These are phyloP conservation scores for Helicocarpus griseus DNA, from an alignment of 2,329 filamentous ascomycete species.

Conservation along the genomic window DNA sequence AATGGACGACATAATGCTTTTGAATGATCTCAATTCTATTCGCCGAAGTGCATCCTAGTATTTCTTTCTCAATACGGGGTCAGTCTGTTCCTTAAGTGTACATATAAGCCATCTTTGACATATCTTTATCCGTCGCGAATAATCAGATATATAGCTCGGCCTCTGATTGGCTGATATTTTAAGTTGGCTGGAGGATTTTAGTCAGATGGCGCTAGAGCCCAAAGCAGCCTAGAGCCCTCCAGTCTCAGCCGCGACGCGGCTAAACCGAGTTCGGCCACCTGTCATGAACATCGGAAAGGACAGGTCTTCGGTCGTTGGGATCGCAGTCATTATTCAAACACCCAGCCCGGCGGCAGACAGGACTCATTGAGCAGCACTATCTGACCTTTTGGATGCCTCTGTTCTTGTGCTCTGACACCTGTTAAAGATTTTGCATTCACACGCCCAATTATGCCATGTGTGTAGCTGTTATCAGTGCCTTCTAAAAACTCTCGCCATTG, in stretches of 20 bases:
- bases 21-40: neutral
- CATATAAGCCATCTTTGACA: no score
- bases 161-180: neutral
- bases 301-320: neutral
- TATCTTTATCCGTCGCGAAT: no score
- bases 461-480: no score
- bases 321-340: neutral
- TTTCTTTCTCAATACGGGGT: no score
- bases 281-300: neutral
- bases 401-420: neutral
- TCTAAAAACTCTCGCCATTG: neutral
- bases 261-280: constrained; percentile 5
- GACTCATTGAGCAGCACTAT: neutral
- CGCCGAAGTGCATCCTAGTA: neutral
- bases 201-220: neutral
- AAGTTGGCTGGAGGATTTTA: neutral
- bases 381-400: neutral
- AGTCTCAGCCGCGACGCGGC: neutral
- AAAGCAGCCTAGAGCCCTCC: neutral
- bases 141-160: no score
- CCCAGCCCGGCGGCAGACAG: no score
- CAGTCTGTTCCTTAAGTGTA: no score
- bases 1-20: neutral
- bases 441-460: neutral
- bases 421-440: neutral